Base-by-base conservation (phyloP, 345 rosid genomes). In the Pistacia vera region DNA sequence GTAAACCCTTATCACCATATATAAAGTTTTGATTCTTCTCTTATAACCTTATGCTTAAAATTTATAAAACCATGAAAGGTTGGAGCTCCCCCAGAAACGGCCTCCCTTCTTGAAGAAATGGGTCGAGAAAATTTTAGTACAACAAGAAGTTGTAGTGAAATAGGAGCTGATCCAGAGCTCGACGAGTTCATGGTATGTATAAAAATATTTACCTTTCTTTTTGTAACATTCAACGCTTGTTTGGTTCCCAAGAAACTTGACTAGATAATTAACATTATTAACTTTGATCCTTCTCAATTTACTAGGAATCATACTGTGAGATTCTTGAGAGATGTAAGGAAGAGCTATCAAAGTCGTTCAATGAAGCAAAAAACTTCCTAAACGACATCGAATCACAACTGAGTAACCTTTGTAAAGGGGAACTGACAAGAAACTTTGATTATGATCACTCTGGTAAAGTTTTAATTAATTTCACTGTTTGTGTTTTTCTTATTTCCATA, bases 101-200 rank as follows among this genome's bases (percentile, higher is more conserved):
- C 80, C 0, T 79, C 85, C 22, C 75, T 89, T 62, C 85, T 89
- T 1, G 92, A 90, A 66, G 89, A 86, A 71, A 80, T 89, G 22
- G 76, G 81, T 70, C 79, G 81, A 68, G 82, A 79, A 38, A 87
- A 74, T 67, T 78, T 51, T 76, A 46, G 71, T 16, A 77, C 81
- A 18, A 59, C 75, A 38, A 63, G 16, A n/a, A 41, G 68, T 49
- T 68, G 77, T 76, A 58, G 72, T 72, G 78, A 82, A 59, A 76
- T 83, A 14, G 92, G 92, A 81, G 84, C 79, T 64, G 92, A 90
- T 76, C 95, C 90, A n/a, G 90, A 85, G 75, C 90, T 90, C 0
- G 95, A 90, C 35, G 83, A 85, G 57, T 90, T 90, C 87, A 90
- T 90, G 95, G 95, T 90, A 75, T 33, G 6, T n/a, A 11, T 4